Conservation (phyloP, 805 yeast species). For the Candida xyloterini region DNA sequence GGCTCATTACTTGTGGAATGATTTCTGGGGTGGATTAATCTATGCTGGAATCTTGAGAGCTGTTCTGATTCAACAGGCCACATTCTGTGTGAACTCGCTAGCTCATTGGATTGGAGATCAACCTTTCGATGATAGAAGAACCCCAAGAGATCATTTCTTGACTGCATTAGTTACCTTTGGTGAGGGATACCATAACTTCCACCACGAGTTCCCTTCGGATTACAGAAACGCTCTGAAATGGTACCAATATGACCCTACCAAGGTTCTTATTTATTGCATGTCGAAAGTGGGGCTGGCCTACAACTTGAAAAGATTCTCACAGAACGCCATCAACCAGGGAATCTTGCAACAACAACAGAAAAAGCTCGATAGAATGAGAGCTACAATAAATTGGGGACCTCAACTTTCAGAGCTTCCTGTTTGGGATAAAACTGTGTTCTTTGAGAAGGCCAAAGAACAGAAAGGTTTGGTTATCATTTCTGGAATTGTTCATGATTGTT, state of each 20-base stretch:
- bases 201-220: conserved; percentile 87
- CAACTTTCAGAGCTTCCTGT: conserved; percentile 64
- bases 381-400: conserved; percentile 72
- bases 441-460: conserved; percentile 45
- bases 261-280: conserved; percentile 53
- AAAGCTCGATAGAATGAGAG: conserved; percentile 63
- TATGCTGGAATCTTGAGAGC: conserved; percentile 74
- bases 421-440: conserved; percentile 66
- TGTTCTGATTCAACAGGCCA: conserved; percentile 74
- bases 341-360: conserved; percentile 79
- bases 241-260: conserved; percentile 88
- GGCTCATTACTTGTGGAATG: conserved; percentile 56
- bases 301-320: conserved; percentile 73
- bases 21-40: conserved; percentile 68
- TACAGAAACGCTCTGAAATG: conserved; percentile 84
- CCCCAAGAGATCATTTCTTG: conserved; percentile 78
- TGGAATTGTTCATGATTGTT: conserved; percentile 78
- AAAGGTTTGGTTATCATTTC: conserved; percentile 66
- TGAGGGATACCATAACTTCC: conserved; percentile 89
- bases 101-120: conserved; percentile 86
- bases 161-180: conserved; percentile 84
- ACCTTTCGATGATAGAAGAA: conserved; percentile 84
- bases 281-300: conserved; percentile 69
- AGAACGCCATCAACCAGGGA: conserved; percentile 80
- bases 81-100: conserved; percentile 81